Evolutionary conservation across 768 basidiomycete genomes (phyloP), one percentile per base, ranked within the genome.

Genomic region (Podaxis pistillaris): DNA sequence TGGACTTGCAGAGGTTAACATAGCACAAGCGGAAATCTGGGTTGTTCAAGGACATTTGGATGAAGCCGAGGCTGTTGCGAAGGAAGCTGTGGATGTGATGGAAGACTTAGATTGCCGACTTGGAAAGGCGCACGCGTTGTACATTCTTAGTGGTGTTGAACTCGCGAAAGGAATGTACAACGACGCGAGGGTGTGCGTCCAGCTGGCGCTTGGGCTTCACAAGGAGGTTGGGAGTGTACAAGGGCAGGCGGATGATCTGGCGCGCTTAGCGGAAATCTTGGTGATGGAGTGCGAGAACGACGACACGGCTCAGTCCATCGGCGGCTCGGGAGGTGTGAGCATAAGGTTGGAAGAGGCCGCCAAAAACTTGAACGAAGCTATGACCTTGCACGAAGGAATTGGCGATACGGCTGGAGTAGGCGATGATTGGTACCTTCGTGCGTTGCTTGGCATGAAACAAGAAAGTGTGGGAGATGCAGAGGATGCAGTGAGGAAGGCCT

Each of bases 231-330:
- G 64, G 0, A 69, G 72, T 40, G 38, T 28, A 1, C 61, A 63
- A 12, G 71, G 73, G 26, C 53, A 57, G 22, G 64, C 64, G 9
- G 71, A 70, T 28, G 70, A 72, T 46, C 37, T 52, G n/a, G 26
- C 22, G 12, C 11, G 58, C 2, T 22, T 52, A 13, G 47, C 37
- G 1, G 58, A 51, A 22, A 41, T 60, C 26, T 7, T 40, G 11
- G 4, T 60, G 4, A 17, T 24, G 49, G 58, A 60, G 4, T 8
- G 15, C 44, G 38, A 40, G 40, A 15, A 12, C 7, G 13, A 30
- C 22, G 55, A 36, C 15, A 41, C 22, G 0, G 1, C 13, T 38
- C 33, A 7, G 12, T 41, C 17, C 1, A 2, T n/a, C 47, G 37
- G 17, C 53, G 13, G 54, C 24, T 6, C 36, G n/a, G 54, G 12